Evolutionary conservation across 2,329 filamentous ascomycete species (phyloP).

Genomic region (Fusarium papillatum): DNA sequence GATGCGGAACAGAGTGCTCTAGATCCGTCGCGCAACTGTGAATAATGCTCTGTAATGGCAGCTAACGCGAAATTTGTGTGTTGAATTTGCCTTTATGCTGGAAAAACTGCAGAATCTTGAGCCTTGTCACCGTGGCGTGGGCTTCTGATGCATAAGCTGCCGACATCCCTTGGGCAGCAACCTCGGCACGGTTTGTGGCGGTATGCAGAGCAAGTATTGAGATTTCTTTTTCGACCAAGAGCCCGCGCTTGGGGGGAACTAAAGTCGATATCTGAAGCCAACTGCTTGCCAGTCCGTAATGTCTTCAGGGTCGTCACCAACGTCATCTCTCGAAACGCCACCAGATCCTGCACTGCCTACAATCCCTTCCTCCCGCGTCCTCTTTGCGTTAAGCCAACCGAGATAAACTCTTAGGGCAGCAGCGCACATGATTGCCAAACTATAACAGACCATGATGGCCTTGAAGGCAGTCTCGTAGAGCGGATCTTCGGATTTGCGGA

Average conservation of each 20-base stretch:
- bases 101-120: not conserved
- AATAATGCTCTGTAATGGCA: not conserved
- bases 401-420: slow-evolving; percentile 62
- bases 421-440: slow-evolving; percentile 60
- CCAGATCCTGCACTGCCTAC: slow-evolving; percentile 58
- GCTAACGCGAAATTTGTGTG: not conserved
- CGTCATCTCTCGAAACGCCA: slow-evolving; percentile 53
- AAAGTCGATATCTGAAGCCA: slow-evolving; percentile 71
- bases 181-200: not conserved
- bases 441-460: slow-evolving; percentile 69
- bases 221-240: not conserved
- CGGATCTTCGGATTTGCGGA: slow-evolving; percentile 62
- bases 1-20: slow-evolving; percentile 1
- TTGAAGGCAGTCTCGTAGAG: slow-evolving; percentile 67
- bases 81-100: not conserved
- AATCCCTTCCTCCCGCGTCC: slow-evolving; percentile 59
- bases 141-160: not conserved
- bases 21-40: not conserved
- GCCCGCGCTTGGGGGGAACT: too few species aligned
- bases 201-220: not conserved
- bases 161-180: not conserved
- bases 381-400: slow-evolving; percentile 57
- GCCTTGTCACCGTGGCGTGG: not conserved
- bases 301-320: slow-evolving; percentile 63
- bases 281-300: slow-evolving; percentile 71